Conservation (phyloP, 2,329 filamentous ascomycete species). For the Ophiostoma angusticollis region DNA sequence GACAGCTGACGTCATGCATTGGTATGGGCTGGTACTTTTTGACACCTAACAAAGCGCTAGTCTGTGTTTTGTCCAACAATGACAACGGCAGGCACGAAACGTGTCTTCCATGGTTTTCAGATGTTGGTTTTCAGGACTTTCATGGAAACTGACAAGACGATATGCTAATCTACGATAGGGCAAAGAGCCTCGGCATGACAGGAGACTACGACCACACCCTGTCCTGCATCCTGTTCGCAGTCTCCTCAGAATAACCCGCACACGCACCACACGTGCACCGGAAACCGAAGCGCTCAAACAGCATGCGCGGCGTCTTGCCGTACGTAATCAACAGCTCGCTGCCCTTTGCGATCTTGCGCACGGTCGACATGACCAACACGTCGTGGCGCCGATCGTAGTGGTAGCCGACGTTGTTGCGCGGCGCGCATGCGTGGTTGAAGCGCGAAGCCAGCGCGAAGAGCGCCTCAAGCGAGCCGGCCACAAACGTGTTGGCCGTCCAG, state of each 20-base stretch:
- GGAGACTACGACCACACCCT: constrained; percentile 3
- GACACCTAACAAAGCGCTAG: too few relatives aligned
- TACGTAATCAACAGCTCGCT: constrained; percentile 16
- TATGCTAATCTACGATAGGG: not conserved
- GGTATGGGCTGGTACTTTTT: too few relatives aligned
- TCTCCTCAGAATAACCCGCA: constrained; percentile 6
- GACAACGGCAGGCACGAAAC: too few relatives aligned
- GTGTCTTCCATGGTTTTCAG: too few relatives aligned
- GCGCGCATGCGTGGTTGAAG: constrained; percentile 46
- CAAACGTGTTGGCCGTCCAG: constrained; percentile 19
- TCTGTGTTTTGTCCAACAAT: too few relatives aligned
- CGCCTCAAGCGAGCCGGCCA: constrained; percentile 10
- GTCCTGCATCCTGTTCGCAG: constrained; percentile 3
- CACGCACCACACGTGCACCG: constrained; percentile 15
- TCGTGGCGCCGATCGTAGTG: constrained; percentile 22
- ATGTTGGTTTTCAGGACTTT: too few relatives aligned
- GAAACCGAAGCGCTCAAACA: constrained; percentile 15
- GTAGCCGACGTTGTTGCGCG: constrained; percentile 31
- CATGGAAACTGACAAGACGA: not conserved
- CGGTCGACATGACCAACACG: constrained; percentile 29
- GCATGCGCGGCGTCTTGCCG: constrained; percentile 12
- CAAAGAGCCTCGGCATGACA: too few relatives aligned
- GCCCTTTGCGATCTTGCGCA: constrained; percentile 7
- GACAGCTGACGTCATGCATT: too few relatives aligned
- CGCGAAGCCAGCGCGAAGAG: constrained; percentile 31